Percentiles rank a stretch among this genome's conserved stretches.
These are phyloP conservation scores for Flaveria trinervia DNA, from an alignment of 129 eudicot species.

Conservation along the genomic window DNA sequence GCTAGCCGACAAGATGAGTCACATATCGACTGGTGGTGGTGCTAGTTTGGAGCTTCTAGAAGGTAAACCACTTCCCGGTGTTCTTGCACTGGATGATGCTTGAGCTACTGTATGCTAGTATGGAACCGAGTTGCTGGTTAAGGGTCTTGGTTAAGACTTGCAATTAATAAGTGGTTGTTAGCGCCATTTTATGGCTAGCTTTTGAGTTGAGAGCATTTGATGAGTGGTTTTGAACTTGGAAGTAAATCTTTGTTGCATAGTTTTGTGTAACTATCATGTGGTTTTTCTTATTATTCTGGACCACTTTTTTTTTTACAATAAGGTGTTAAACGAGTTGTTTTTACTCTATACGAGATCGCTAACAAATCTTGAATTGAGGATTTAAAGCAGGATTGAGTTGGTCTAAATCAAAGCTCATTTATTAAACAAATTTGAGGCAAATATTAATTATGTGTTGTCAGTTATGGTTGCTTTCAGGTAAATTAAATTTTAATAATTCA, in stretches of 20 bases:
- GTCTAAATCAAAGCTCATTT: too few relatives aligned
- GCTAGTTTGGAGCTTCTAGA: constrained; percentile 97
- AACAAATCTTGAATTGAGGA: neutral
- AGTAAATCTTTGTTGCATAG: constrained; percentile 26
- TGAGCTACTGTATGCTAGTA: constrained; percentile 22
- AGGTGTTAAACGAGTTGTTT: neutral
- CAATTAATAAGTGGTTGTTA: constrained; percentile 17
- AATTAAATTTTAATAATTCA: too few relatives aligned
- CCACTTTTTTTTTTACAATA: neutral
- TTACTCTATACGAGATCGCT: neutral
- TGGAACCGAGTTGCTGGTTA: constrained; percentile 15
- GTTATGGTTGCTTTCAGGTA: too few relatives aligned
- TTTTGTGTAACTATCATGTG: constrained; percentile 22
- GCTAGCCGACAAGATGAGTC: constrained; percentile 96
- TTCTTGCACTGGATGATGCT: constrained; percentile 85
- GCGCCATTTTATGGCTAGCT: constrained; percentile 22
- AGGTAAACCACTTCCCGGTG: constrained; percentile 88
- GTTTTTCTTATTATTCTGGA: neutral
- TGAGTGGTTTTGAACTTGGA: constrained; percentile 21
- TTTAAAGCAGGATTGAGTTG: too few relatives aligned
- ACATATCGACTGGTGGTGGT: constrained; percentile 95
- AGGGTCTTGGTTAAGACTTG: constrained; percentile 16
- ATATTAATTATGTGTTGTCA: too few relatives aligned
- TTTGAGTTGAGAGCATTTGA: constrained; percentile 29
- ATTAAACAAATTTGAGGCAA: too few relatives aligned